These are phyloP conservation scores for Eucalyptus virginea DNA, from an alignment of 345 rosid genomes.

Conservation along the genomic window DNA sequence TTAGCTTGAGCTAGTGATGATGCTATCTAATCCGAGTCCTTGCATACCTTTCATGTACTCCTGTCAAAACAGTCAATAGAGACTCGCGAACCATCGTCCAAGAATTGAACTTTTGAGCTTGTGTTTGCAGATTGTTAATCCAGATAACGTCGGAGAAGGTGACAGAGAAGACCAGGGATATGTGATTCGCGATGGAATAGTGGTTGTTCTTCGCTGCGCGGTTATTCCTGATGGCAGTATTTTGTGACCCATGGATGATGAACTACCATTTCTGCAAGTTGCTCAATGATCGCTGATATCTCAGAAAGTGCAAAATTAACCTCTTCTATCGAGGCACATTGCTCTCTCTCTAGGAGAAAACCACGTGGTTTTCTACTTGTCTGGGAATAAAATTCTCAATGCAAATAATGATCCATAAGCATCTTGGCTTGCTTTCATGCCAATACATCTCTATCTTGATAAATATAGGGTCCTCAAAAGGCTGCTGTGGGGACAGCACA, in stretches of 20 bases:
- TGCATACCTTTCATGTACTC: background rate
- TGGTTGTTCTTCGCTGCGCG: slow-evolving; percentile 41
- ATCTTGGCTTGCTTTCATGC: background rate
- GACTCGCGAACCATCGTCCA: background rate
- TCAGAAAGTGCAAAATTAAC: background rate
- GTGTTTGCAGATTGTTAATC: slow-evolving; percentile 47
- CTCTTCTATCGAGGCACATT: background rate
- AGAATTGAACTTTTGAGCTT: background rate
- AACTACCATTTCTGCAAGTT: background rate
- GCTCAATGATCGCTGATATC: background rate
- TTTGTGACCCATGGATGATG: background rate
- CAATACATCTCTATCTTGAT: background rate
- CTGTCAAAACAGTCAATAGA: background rate
- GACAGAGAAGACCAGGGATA: slow-evolving; percentile 54
- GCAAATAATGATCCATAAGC: background rate
- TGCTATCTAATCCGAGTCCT: background rate
- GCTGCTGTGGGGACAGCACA: too few species aligned
- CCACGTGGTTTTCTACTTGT: background rate
- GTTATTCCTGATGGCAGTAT: background rate
- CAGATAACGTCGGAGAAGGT: slow-evolving; percentile 55
- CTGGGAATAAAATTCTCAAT: background rate
- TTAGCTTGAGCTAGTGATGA: background rate
- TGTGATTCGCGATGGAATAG: slow-evolving; percentile 55
- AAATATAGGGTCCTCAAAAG: fast-evolving
- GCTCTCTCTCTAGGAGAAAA: background rate